These are phyloP conservation scores for Catenaria anguillulae DNA, from an alignment of 371 early-diverging fungal species.

Conservation along the genomic window DNA sequence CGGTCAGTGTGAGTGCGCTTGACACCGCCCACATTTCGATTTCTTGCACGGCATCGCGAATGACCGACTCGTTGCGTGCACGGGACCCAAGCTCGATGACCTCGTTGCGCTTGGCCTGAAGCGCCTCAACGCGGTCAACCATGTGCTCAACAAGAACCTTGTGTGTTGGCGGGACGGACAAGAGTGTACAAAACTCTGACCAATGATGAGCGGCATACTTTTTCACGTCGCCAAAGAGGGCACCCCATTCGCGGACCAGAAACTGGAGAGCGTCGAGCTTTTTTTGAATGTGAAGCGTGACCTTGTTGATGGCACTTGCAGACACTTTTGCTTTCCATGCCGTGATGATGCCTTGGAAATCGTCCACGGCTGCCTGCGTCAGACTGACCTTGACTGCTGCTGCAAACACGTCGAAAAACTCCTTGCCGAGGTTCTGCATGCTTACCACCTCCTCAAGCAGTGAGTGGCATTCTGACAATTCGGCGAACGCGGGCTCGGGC, in stretches of 20 bases:
- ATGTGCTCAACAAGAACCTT: slow-evolving; percentile 27
- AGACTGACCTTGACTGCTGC: neutral
- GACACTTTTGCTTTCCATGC: neutral
- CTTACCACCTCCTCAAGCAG: neutral
- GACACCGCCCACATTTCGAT: slow-evolving; percentile 37
- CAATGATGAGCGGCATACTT: slow-evolving; percentile 27
- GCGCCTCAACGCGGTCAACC: slow-evolving; percentile 11
- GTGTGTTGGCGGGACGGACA: slow-evolving; percentile 20
- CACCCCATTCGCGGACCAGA: slow-evolving; percentile 19
- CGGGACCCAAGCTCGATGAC: slow-evolving; percentile 30
- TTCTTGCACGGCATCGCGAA: slow-evolving; percentile 35
- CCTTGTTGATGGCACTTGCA: neutral
- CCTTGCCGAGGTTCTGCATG: neutral
- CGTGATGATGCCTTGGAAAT: neutral
- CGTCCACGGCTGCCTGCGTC: neutral
- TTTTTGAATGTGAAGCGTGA: slow-evolving; percentile 15
- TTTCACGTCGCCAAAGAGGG: slow-evolving; percentile 23
- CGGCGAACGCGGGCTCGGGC: neutral
- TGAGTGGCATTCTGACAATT: neutral
- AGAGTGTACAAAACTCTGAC: slow-evolving; percentile 28
- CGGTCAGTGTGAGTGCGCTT: slow-evolving; percentile 21
- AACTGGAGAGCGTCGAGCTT: slow-evolving; percentile 22
- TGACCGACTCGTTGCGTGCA: slow-evolving; percentile 30
- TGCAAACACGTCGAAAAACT: neutral
- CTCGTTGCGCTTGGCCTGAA: slow-evolving; percentile 18